A percentile compares a stretch with the other conserved stretches of the same genome.
Evolutionary conservation across 495 filamentous ascomycete species (phyloP).

Genomic region (Penicillium maclennaniae): DNA sequence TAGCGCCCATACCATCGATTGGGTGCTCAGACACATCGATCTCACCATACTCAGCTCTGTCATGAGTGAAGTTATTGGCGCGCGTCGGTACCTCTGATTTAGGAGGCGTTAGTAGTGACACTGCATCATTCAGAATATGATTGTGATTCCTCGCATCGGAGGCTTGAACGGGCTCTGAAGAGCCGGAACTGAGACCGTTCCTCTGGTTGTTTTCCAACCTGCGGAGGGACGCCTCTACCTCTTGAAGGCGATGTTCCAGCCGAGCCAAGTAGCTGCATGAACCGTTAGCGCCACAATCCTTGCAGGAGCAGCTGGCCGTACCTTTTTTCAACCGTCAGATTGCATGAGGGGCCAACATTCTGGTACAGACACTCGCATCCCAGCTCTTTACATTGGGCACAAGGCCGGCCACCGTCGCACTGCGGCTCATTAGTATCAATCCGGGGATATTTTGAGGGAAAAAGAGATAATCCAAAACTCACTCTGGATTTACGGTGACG

Average conservation of each 20-base stretch:
- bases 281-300: neutral
- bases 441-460: neutral
- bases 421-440: neutral
- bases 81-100: neutral
- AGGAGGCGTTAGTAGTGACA: neutral
- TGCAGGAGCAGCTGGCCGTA: constrained; percentile 21
- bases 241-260: neutral
- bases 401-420: constrained; percentile 48
- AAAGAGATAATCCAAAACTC: no score
- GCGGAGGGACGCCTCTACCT: neutral
- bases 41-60: neutral
- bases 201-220: neutral
- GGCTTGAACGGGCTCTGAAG: neutral
- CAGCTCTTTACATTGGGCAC: constrained; percentile 38
- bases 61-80: neutral
- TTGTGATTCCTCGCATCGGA: neutral
- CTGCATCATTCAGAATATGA: neutral
- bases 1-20: constrained; percentile 43
- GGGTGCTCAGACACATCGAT: constrained; percentile 24
- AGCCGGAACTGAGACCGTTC: neutral
- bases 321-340: constrained; percentile 46
- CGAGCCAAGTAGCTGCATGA: neutral
- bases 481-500: constrained; percentile 42
- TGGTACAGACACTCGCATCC: constrained; percentile 46
- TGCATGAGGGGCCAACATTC: constrained; percentile 32